A percentile compares a stretch with the other conserved stretches of the same genome.
Evolutionary conservation across 2,329 filamentous ascomycete genomes (phyloP).

Genomic region (Fusarium fracticaudum): DNA sequence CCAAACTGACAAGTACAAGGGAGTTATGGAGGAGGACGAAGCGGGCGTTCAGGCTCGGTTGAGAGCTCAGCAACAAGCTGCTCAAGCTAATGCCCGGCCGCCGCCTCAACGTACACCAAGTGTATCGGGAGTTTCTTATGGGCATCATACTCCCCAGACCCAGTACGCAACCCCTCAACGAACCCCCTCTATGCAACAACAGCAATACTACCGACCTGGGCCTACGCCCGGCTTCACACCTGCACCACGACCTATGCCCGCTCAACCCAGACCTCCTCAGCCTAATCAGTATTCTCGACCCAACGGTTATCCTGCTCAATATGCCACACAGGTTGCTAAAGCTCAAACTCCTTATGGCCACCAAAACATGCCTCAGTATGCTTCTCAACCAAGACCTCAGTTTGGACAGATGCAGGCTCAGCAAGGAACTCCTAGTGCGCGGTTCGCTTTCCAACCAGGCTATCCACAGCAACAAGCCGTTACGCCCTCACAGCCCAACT

Average conservation of each 20-base stretch:
- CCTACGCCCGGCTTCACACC: constrained; percentile 55
- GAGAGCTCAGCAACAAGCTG: constrained; percentile 50
- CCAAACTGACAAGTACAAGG: constrained; percentile 76
- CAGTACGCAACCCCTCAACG: constrained; percentile 61
- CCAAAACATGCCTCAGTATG: constrained; percentile 59
- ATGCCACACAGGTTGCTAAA: constrained; percentile 62
- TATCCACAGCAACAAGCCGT: constrained; percentile 51
- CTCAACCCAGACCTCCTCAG: constrained; percentile 51
- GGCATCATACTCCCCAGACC: constrained; percentile 54
- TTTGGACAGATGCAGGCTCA: constrained; percentile 53
- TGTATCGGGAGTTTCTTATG: constrained; percentile 52
- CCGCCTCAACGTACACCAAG: constrained; percentile 52
- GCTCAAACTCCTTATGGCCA: constrained; percentile 63
- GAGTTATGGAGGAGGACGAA: constrained; percentile 86
- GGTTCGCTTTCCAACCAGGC: constrained; percentile 53
- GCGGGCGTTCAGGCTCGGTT: constrained; percentile 63
- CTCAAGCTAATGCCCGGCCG: constrained; percentile 49
- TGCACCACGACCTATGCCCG: constrained; percentile 50
- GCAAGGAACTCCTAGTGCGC: constrained; percentile 54
- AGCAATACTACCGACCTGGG: constrained; percentile 56
- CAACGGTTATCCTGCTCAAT: constrained; percentile 58
- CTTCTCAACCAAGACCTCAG: constrained; percentile 57
- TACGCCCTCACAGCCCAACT: constrained; percentile 51
- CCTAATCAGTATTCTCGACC: constrained; percentile 61
- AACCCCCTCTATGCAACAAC: constrained; percentile 55